A percentile compares a stretch with the other conserved stretches of the same genome.
phyloP scores from a whole-genome alignment of 2,329 filamentous ascomycete species.

The Diaporthe velutina region DNA sequence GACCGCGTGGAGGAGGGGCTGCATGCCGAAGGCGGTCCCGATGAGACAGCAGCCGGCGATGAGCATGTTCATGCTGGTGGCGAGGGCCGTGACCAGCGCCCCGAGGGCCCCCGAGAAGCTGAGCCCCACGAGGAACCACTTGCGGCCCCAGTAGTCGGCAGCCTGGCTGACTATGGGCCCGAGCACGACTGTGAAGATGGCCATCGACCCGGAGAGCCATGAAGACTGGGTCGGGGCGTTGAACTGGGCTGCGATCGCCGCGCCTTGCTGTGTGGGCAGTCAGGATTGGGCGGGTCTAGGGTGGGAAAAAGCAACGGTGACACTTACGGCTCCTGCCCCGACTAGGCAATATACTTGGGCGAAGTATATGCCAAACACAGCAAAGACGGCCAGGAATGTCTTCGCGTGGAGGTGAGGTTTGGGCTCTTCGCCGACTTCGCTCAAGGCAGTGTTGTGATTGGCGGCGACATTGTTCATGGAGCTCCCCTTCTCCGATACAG shows the following conservation, averaged over 20 bases:
- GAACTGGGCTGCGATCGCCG: conserved; percentile 49
- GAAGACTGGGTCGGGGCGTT: conserved; percentile 42
- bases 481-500: conserved; percentile 17
- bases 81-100: conserved; percentile 52
- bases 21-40: conserved; percentile 52
- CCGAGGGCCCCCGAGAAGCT: conserved; percentile 51
- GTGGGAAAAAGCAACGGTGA: neutral
- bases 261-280: conserved; percentile 47
- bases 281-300: neutral
- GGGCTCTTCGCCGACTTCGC: conserved; percentile 35
- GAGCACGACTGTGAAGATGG: conserved; percentile 53
- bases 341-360: conserved; percentile 51
- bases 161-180: conserved; percentile 54
- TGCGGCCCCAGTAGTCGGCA: conserved; percentile 58
- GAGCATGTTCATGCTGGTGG: conserved; percentile 50
- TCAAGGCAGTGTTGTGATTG: neutral
- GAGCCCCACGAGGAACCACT: conserved; percentile 54
- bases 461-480: neutral
- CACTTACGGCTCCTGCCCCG: conserved; percentile 51
- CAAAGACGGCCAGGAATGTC: conserved; percentile 51
- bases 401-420: conserved; percentile 48
- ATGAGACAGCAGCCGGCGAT: conserved; percentile 54
- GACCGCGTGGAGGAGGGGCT: conserved; percentile 55
- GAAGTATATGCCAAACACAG: conserved; percentile 53
- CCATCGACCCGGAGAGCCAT: conserved; percentile 53